Evolutionary conservation across 2,329 filamentous ascomycete genomes (phyloP), one percentile per base, ranked within the genome.

Genomic region (Elsinoe australis): DNA sequence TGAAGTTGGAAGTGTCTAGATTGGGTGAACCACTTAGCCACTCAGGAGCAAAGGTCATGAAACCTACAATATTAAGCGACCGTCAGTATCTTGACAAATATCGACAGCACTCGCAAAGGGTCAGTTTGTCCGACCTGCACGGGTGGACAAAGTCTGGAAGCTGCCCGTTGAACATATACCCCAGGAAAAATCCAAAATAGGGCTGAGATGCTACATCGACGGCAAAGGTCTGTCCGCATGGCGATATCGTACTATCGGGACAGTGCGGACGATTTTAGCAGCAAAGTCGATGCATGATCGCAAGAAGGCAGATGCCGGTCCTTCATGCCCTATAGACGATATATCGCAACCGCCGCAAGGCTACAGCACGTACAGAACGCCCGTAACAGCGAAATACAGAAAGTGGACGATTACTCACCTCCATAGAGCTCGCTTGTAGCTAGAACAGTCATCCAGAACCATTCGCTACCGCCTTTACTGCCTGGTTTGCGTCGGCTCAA

Each of bases 381-480:
- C 17, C n/a, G 35, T 17, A 32, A 14, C 3, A 21, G 18, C 3
- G n/a, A 21, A 22, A 22, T 3, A 5, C 18, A 29, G 17, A 44
- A 5, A 21, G 38, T 15, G 28, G 24, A 32, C 2, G 24, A 44
- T 22, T 32, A 62, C 65, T 62, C 55, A 68, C 69, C 72, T 52
- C 79, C 79, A 64, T 82, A 82, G 34, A 83, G 64, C 62, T 83
- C 79, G 8, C 68, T 78, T n/a, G 77, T 80, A 8, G 78, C 79
- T 33, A 82, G 62, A 10, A 76, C 67, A 17, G 69, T 66, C 59
- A 78, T 76, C 63, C 75, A 74, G 55, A 81, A 75, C 73, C 73
- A 76, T 26, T 72, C 59, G 32, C 64, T 65, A 2, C 55, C 53
- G 32, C 59, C 56, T 42, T 55, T 39, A 59, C 65, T 57, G 58